Base-by-base conservation (phyloP, 2,329 filamentous ascomycete genomes). In the Colletotrichum filicis region DNA sequence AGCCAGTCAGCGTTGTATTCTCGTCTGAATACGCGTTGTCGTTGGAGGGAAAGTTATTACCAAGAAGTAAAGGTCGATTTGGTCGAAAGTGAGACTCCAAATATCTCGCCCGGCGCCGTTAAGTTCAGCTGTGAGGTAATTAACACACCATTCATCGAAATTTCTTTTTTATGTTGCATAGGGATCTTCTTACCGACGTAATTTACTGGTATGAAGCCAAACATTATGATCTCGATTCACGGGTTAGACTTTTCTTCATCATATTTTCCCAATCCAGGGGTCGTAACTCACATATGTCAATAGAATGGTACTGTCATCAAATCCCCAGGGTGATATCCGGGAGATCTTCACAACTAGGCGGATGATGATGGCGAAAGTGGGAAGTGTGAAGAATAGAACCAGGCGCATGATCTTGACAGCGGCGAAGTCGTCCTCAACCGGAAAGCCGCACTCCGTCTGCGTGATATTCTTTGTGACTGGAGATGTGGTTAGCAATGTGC, bases 391-490 rank as follows among this genome's bases (percentile, higher is more conserved):
- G 1, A 70, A 58, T 0, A 70, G 24, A 0, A 22, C 16, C 1
- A 66, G 12, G 19, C 62, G 55, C 3, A 28, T 6, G 16, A 32
- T 19, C 12, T 55, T 55, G 1, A 24, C 37, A 3, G 24, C 35
- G 8, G 16, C 24, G 1, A 30, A 57, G 6, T 71, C 62, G 19
- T 66, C 22, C 5, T 16, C 14, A 3, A 32, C 3, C 1, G 62
- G 46, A 19, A 56, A 56, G 3, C 26, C 24, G 14, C 68, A 71
- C 3, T 16, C 9, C 11, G 46, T 37, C 19, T 26, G 30, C 9
- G 55, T 71, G 9, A 61, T 55, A 19, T 71, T 70, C 19, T 49
- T 19, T 8, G 68, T 60, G 1, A 55, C 68, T 71, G 4, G 30
- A 8, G 4, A 7, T 9, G 7, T 4, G 24, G 22, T 57, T 16